Percentiles rank a stretch among this genome's conserved stretches.
Evolutionary conservation across 257 asterid species (phyloP).

Genomic region (Nicotiana attenuata): DNA sequence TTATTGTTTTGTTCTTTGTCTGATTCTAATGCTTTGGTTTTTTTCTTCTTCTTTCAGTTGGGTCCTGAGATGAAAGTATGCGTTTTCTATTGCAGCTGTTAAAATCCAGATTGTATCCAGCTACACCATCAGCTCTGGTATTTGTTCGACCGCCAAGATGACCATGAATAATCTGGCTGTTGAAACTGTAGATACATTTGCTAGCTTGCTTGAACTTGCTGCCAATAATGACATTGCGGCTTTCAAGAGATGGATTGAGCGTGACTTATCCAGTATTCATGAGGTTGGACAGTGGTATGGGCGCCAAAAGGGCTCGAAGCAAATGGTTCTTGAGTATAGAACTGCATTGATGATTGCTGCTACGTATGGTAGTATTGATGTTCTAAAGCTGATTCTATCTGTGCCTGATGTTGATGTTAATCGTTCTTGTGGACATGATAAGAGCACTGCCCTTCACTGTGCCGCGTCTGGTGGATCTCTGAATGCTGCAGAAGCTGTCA

Average conservation of each 20-base stretch:
- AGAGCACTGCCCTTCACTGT: slow-evolving; percentile 23
- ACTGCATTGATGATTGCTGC: slow-evolving; percentile 49
- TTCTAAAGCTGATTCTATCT: slow-evolving; percentile 10
- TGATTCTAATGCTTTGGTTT: slow-evolving; percentile 24
- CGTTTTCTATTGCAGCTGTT: slow-evolving; percentile 18
- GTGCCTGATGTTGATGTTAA: slow-evolving; percentile 17
- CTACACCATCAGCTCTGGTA: slow-evolving; percentile 7
- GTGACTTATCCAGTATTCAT: slow-evolving; percentile 36
- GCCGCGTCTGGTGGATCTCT: slow-evolving; percentile 15
- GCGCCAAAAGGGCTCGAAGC: slow-evolving; percentile 60
- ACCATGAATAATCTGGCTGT: slow-evolving; percentile 14
- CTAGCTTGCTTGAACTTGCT: slow-evolving; percentile 21
- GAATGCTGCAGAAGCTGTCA: slow-evolving; percentile 8
- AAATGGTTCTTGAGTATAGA: slow-evolving; percentile 67
- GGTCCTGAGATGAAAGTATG: slow-evolving; percentile 23
- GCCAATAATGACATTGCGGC: slow-evolving; percentile 19
- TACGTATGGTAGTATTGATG: slow-evolving; percentile 13
- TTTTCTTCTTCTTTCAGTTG: slow-evolving; percentile 23
- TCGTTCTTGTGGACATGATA: slow-evolving; percentile 9
- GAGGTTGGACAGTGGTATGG: slow-evolving; percentile 77
- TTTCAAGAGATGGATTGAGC: slow-evolving; percentile 34
- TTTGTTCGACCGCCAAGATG: slow-evolving; percentile 23
- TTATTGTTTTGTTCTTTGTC: not conserved
- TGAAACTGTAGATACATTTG: slow-evolving; percentile 10
- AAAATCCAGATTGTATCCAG: slow-evolving; percentile 12